Base-by-base conservation (phyloP, 345 rosid species). In the Eucalyptus paniculata region DNA sequence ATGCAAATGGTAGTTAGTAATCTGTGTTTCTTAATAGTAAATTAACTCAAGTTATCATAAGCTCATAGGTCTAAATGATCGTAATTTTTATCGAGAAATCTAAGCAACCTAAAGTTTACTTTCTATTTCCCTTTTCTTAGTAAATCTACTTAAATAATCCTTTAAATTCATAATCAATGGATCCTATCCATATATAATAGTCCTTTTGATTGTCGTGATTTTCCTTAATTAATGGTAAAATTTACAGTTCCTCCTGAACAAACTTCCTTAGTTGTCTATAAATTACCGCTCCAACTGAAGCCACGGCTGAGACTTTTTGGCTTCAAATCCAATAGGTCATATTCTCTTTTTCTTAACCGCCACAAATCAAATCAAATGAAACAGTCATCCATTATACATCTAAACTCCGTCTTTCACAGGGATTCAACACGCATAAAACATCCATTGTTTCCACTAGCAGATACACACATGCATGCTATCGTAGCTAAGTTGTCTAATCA, bases 61-160 rank as follows among this genome's bases (percentile, higher is more conserved):
- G 12, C 0, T 54, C 26, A 23, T 0, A 54, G 5, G 11, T 21
- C 28, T 21, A 3, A 54, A 54, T 54, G 12, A 54, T 54, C 5
- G 2, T 54, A 54, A 54, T 23, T 19, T 54, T 54, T 54, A 54
- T 23, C 1, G 26, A 54, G 2, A 54, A 8, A 54, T 54, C 60
- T 23, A 8, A 54, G 60, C 28, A 54, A 54, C 26, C 12, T 54
- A 21, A 54, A 54, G 60, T 21, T 54, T 54, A 54, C 28, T 54
- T 54, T 54, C 60, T 21, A 54, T 23, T 21, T 23, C 60, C 60
- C 60, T 9, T 8, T 54, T 58, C 67, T 58, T 58, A 26, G n/a
- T 58, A 9, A 58, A 58, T 58, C n/a, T 26, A 58, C 15, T 11
- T 58, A 58, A 26, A 26, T 5, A 24, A 24, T 11, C 65, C 14